Evolutionary conservation across 768 basidiomycete genomes (phyloP).

Genomic region (Leucocoprinus birnbaumii): DNA sequence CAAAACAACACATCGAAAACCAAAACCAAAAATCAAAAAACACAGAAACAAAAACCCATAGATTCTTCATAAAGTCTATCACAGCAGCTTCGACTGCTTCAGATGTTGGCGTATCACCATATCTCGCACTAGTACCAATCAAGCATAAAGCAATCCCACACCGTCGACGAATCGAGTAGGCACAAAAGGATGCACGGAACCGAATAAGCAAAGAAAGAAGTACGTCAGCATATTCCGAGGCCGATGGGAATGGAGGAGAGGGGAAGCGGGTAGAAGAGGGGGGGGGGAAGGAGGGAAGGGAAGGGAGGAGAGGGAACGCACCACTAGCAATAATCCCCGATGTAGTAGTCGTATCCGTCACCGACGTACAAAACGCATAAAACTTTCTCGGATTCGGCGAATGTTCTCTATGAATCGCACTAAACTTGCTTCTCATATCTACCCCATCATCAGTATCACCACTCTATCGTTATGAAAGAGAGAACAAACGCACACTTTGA

Average conservation of each 20-base stretch:
- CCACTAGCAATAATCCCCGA: conserved; percentile 76
- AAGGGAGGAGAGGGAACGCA: no score
- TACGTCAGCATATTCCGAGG: no score
- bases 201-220: no score
- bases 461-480: background rate
- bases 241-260: no score
- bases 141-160: no score
- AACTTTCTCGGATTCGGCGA: conserved; percentile 74
- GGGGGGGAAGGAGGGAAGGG: no score
- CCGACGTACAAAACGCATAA: conserved; percentile 75
- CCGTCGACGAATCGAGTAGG: conserved; percentile 8
- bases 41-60: background rate
- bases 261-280: no score
- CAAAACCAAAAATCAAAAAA: background rate
- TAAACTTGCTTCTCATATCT: conserved; percentile 73
- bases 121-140: conserved; percentile 55
- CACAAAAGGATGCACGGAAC: background rate
- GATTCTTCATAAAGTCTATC: conserved; percentile 19
- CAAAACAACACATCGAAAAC: background rate
- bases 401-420: conserved; percentile 73
- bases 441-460: background rate
- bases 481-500: conserved; percentile 58
- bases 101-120: conserved; percentile 82
- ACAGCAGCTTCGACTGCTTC: conserved; percentile 69
- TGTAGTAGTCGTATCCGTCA: conserved; percentile 73